Base-by-base conservation (phyloP, 2,329 filamentous ascomycete species). In the Aspergillus sp. region DNA sequence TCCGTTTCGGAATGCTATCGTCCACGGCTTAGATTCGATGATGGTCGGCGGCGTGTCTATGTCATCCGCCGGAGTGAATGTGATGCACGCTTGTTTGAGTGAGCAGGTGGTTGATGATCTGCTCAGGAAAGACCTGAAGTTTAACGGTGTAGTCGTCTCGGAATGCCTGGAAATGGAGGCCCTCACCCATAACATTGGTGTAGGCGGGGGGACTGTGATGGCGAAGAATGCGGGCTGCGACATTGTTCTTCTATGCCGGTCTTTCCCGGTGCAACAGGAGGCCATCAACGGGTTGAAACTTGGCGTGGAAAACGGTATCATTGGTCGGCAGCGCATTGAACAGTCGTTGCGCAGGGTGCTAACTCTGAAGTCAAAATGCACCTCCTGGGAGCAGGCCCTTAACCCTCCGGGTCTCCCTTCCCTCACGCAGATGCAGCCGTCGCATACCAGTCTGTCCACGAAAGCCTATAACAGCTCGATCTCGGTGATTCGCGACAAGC, bases 151-250 rank as follows among this genome's bases (percentile, higher is more conserved):
- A 2, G 92, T 95, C 24, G 92, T 98, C 53, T 97, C 93, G 0
- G 94, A 98, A 72, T 98, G 94, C 66, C 79, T 98, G 7, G 94
- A 97, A 73, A 98, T 98, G 94, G 93, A 97, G 71, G 92, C 93
- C 0, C 84, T 98, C 9, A 95, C 92, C 64, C 91, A 96, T 71
- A 96, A 97, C 68, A 95, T 98, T 53, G 94, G 94, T n/a, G 92
- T 99, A 18, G 92, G 94, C 66, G 94, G 95, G 46, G 95, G 95
- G 12, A 96, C 94, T 0, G 92, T 98, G 67, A 97, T 97, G 92
- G 95, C 95, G 3, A 91, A 97, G 54, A 95, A 96, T 73, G 94
- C 95, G 32, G 95, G 95, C 14, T 98, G 95, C 72, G 95, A 99
- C 74, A 81, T 98, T 55, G 87, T 97, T 5, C 84, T 97, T 6